Conservation (phyloP, 2,329 filamentous ascomycete species). For the Monosporascus sp. region DNA sequence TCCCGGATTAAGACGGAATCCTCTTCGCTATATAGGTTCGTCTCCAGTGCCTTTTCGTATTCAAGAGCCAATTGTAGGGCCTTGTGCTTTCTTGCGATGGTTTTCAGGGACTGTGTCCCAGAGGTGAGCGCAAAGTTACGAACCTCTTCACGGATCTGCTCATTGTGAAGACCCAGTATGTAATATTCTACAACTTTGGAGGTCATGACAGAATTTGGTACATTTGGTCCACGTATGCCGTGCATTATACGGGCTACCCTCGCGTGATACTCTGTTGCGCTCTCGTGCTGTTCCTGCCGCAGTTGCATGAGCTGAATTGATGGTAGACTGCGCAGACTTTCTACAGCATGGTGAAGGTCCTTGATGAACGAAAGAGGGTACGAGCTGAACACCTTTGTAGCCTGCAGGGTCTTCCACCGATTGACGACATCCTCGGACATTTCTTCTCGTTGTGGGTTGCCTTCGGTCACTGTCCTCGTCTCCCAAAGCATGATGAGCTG, state of each 20-base stretch:
- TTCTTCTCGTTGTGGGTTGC: slow-evolving; percentile 30
- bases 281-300: slow-evolving; percentile 49
- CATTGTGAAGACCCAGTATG: slow-evolving; percentile 45
- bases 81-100: slow-evolving; percentile 46
- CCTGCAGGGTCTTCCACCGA: slow-evolving; percentile 42
- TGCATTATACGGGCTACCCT: slow-evolving; percentile 37
- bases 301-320: slow-evolving; percentile 50
- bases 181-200: slow-evolving; percentile 35
- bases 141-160: slow-evolving; percentile 40
- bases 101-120: slow-evolving; percentile 29
- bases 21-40: slow-evolving; percentile 37
- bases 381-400: slow-evolving; percentile 32
- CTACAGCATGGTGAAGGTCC: slow-evolving; percentile 43
- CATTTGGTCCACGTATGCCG: slow-evolving; percentile 26
- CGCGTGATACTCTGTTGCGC: slow-evolving; percentile 42
- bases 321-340: slow-evolving; percentile 45
- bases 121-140: slow-evolving; percentile 25
- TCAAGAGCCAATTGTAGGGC: slow-evolving; percentile 51
- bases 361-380: slow-evolving; percentile 49
- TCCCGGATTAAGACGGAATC: slow-evolving; percentile 33
- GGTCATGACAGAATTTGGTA: slow-evolving; percentile 9
- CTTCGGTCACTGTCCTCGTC: slow-evolving; percentile 27
- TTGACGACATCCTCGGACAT: slow-evolving; percentile 31
- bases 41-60: slow-evolving; percentile 48
- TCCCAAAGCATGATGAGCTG: slow-evolving; percentile 44